A percentile compares a stretch with the other conserved stretches of the same genome.
These are phyloP conservation scores for Aspergillus aculeatus DNA, from an alignment of 2,329 filamentous ascomycete genomes.

Conservation along the genomic window DNA sequence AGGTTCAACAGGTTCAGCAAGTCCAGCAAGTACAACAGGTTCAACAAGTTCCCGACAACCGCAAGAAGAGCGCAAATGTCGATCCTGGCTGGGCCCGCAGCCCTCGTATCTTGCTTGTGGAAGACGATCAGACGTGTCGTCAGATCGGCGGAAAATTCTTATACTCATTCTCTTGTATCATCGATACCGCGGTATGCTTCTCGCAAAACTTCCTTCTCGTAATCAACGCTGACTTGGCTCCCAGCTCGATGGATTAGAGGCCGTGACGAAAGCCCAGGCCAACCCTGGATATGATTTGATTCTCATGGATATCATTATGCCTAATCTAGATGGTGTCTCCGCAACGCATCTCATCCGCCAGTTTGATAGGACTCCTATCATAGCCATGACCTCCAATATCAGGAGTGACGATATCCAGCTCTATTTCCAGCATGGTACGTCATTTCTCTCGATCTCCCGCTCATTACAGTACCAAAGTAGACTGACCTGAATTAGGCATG, in stretches of 20 bases:
- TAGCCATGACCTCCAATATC: constrained; percentile 99
- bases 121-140: constrained; percentile 70
- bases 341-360: constrained; percentile 91
- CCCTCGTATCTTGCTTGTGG: constrained; percentile 85
- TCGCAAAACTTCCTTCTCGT: constrained; percentile 16
- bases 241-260: constrained; percentile 85
- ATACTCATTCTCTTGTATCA: constrained; percentile 62
- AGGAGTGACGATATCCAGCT: constrained; percentile 93
- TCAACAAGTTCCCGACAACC: constrained; percentile 47
- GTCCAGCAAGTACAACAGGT: not conserved
- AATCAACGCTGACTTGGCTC: not conserved
- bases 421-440: constrained; percentile 92
- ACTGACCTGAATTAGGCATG: constrained; percentile 66
- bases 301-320: constrained; percentile 97
- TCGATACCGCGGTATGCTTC: constrained; percentile 60
- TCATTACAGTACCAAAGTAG: not conserved
- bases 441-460: not conserved
- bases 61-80: constrained; percentile 61
- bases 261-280: constrained; percentile 77
- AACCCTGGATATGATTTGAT: constrained; percentile 68
- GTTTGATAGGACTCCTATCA: constrained; percentile 79
- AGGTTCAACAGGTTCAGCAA: not conserved
- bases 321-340: constrained; percentile 88
- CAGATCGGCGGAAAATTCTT: constrained; percentile 67
- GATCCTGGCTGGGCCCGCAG: constrained; percentile 65